Base-by-base conservation (phyloP, 305 asterid species). In the Fraxinus dipetala region DNA sequence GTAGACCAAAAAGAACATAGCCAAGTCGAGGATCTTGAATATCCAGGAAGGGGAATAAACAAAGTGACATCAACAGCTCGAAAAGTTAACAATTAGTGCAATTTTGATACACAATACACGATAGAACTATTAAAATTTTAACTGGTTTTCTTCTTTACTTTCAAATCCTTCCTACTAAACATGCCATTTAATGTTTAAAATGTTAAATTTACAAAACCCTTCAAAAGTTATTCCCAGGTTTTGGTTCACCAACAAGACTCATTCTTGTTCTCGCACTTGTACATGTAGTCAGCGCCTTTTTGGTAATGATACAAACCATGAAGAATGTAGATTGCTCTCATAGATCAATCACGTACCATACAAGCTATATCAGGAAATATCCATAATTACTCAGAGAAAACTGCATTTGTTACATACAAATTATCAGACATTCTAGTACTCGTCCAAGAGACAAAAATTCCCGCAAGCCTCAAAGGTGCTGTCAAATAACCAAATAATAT, bases 371-470 rank as follows among this genome's bases (percentile, higher is more conserved):
- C 22, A 16, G 7, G 61, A 51, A 51, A 16, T 6, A 20, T 61
- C 70, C 11, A 24, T 22, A 61, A 20, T 59, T 59, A 20, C 16
- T 82, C 84, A 4, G 38, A 76, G 91, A 88, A 35, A 92, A 69
- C 31, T 61, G 13, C 28, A 61, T 61, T 22, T 6, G 54, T 22
- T 61, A 22, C 32, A 2, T 22, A 3, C 35, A 26, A 26, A 26
- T 65, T 65, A 6, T 26, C 4, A 34, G 73, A 26, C 9, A 65
- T 11, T 24, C 30, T 18, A 2, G 32, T 24, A 26, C 67, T 56
- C 20, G 24, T 18, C 67, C 67, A 2, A 61, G 34, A 26, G 32
- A 24, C 72, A 9, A 4, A 61, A 18, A 0, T 7, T 24, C 35
- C 16, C 0, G 32, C 32, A 22, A 22, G 34, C 32, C 18, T 11